Evolutionary conservation across 2,329 filamentous ascomycete species (phyloP).

Genomic region (Aureobasidium uvarum): DNA sequence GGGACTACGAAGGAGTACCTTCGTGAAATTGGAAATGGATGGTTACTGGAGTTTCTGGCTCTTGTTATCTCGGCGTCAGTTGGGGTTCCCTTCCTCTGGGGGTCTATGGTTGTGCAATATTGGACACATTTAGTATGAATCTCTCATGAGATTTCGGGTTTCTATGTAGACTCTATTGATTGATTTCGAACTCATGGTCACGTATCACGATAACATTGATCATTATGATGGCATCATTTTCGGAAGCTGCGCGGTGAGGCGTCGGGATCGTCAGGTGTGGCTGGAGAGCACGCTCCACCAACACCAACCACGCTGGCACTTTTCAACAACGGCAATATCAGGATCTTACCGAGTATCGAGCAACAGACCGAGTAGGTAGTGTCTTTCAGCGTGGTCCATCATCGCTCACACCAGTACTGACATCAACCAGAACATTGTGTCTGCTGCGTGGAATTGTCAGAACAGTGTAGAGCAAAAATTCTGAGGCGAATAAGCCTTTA

Average conservation of each 20-base stretch:
- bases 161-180: background rate
- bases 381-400: background rate
- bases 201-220: background rate
- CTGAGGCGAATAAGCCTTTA: background rate
- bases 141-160: background rate
- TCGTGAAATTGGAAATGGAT: slow-evolving; percentile 29
- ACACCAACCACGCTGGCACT: background rate
- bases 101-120: background rate
- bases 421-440: background rate
- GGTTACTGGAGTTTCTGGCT: background rate
- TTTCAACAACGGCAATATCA: background rate
- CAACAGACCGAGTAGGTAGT: background rate
- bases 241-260: background rate
- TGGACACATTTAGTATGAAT: background rate
- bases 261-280: background rate
- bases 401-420: background rate
- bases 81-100: background rate
- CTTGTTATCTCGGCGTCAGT: background rate
- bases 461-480: background rate
- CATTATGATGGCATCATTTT: slow-evolving; percentile 15
- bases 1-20: slow-evolving; percentile 69
- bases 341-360: background rate
- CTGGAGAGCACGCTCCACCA: slow-evolving; percentile 5
- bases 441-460: background rate
- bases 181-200: background rate